Evolutionary conservation across 805 yeast species (phyloP).

Genomic region (Starmerella floricola): DNA sequence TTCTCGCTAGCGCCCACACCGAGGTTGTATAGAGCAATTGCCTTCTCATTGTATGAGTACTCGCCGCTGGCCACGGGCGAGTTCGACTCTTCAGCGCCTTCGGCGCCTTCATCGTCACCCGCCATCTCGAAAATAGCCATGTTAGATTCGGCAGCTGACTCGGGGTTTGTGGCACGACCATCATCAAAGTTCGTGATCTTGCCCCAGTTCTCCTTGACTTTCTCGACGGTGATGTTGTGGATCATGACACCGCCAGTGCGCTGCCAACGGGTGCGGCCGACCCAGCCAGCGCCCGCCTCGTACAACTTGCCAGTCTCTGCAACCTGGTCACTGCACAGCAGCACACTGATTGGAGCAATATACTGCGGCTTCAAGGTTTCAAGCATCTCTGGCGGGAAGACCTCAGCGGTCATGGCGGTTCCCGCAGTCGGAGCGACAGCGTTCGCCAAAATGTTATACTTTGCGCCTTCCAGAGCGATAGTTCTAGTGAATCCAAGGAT

Average conservation of each 20-base stretch:
- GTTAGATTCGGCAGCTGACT: constrained; percentile 61
- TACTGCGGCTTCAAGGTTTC: constrained; percentile 75
- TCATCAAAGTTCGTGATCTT: constrained; percentile 53
- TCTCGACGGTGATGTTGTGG: constrained; percentile 49
- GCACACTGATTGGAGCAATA: constrained; percentile 81
- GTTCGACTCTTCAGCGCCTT: constrained; percentile 38
- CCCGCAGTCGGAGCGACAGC: constrained; percentile 95
- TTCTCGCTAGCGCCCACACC: constrained; percentile 75
- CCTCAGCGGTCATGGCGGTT: constrained; percentile 89
- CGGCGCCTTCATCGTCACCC: constrained; percentile 34
- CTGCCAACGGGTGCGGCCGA: constrained; percentile 91
- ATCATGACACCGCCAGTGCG: constrained; percentile 73
- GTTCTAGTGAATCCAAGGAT: constrained; percentile 76
- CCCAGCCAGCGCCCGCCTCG: constrained; percentile 96
- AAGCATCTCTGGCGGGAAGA: constrained; percentile 66
- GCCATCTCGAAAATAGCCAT: constrained; percentile 51
- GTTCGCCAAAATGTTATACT: constrained; percentile 60
- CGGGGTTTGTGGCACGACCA: constrained; percentile 43
- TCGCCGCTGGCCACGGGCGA: constrained; percentile 25
- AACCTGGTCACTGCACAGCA: constrained; percentile 61
- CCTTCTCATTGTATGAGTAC: constrained; percentile 52
- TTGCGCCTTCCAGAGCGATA: constrained; percentile 82
- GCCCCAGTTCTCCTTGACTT: constrained; percentile 53
- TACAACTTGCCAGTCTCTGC: constrained; percentile 69
- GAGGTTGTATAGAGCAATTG: constrained; percentile 71